A percentile compares a stretch with the other conserved stretches of the same genome.
These are phyloP conservation scores for Colletotrichum costaricense DNA, from an alignment of 2,329 filamentous ascomycete genomes.

Conservation along the genomic window DNA sequence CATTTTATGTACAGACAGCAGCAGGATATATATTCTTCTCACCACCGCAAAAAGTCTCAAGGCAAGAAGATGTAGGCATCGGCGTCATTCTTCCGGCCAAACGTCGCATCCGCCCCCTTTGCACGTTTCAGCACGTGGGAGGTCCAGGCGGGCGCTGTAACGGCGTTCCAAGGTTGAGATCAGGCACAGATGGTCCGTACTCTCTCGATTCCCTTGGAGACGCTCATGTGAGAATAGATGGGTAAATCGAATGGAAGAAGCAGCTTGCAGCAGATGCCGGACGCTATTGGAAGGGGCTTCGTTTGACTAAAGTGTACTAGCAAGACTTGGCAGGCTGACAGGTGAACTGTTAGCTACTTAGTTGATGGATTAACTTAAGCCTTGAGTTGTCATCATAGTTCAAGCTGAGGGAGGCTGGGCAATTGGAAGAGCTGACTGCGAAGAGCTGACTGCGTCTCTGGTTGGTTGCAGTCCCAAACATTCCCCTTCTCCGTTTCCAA, in stretches of 20 bases:
- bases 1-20: background rate
- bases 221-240: no score
- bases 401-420: background rate
- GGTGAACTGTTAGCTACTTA: no score
- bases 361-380: background rate
- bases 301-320: background rate
- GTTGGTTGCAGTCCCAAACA: background rate
- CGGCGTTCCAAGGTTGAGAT: constrained; percentile 16
- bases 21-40: background rate
- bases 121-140: constrained; percentile 31
- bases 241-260: background rate
- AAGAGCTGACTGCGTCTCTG: background rate
- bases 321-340: background rate
- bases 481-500: background rate
- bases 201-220: background rate
- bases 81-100: constrained; percentile 15
- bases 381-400: background rate
- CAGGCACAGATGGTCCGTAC: constrained; percentile 18
- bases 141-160: constrained; percentile 25
- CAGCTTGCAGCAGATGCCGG: background rate
- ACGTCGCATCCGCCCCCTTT: constrained; percentile 24
- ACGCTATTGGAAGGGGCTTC: background rate
- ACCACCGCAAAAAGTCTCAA: background rate
- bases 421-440: background rate
- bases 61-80: background rate